These are phyloP conservation scores for Diplodia corticola DNA, from an alignment of 2,329 filamentous ascomycete genomes.

Conservation along the genomic window DNA sequence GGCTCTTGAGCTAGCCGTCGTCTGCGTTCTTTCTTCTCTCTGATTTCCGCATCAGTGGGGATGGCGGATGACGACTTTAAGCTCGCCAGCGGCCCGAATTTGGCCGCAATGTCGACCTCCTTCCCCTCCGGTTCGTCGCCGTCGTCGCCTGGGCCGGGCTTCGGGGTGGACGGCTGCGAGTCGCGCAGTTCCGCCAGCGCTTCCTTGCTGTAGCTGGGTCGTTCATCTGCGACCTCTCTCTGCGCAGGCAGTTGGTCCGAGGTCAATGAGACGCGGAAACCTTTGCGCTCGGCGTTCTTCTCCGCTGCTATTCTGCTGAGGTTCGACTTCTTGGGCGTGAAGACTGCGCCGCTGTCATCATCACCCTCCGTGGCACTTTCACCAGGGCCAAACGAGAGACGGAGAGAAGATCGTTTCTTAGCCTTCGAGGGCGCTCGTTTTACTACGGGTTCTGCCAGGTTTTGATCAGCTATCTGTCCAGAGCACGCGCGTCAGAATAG, in stretches of 20 bases:
- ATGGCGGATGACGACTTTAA: conserved; percentile 53
- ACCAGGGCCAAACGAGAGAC: conserved; percentile 73
- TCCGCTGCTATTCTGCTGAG: conserved; percentile 66
- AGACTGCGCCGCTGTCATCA: conserved; percentile 57
- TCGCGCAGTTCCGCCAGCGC: conserved; percentile 82
- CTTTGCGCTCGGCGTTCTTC: conserved; percentile 64
- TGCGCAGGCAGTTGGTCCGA: conserved; percentile 52
- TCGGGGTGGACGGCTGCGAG: conserved; percentile 81
- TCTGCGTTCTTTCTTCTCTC: conserved; percentile 85
- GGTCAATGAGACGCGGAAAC: conserved; percentile 47
- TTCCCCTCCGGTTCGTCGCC: conserved; percentile 50
- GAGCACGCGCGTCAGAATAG: conserved; percentile 21
- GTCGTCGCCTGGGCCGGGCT: conserved; percentile 42
- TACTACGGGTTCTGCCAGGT: conserved; percentile 50
- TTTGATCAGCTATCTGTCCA: conserved; percentile 45
- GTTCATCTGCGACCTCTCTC: conserved; percentile 53
- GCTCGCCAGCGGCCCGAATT: conserved; percentile 57
- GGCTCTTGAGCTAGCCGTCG: conserved; percentile 73
- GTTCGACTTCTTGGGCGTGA: conserved; percentile 63
- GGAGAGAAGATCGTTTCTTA: conserved; percentile 72
- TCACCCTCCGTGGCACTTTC: conserved; percentile 58
- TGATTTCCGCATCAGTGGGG: conserved; percentile 80
- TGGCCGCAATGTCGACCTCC: conserved; percentile 48
- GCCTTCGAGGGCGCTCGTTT: conserved; percentile 55
- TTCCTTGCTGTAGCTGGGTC: conserved; percentile 82